phyloP scores from a whole-genome alignment of 176 grass and related monocot genomes.

The Thinopyrum elongatum region DNA sequence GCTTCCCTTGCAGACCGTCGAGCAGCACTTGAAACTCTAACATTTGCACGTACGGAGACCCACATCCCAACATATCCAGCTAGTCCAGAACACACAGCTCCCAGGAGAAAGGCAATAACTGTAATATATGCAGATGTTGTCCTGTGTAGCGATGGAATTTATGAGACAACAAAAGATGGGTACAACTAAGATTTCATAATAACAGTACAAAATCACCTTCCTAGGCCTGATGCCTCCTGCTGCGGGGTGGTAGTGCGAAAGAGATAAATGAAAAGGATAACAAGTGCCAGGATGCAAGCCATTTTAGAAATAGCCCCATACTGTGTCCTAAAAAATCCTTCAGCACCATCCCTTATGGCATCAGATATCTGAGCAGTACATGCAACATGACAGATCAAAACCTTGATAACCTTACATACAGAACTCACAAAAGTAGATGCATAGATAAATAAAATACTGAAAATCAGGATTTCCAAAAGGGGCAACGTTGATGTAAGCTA shows the following conservation, averaged over 20 bases:
- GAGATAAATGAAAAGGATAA: conserved; percentile 98
- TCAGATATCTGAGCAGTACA: conserved; percentile 83
- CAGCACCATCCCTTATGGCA: conserved; percentile 96
- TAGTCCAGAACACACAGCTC: conserved; percentile 94
- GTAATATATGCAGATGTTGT: conserved; percentile 90
- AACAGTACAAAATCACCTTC: conserved; percentile 61
- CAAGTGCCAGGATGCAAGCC: conserved; percentile 82
- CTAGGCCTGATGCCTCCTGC: conserved; percentile 85
- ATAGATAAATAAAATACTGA: not conserved
- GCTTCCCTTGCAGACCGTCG: conserved; percentile 98
- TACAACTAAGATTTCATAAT: not conserved
- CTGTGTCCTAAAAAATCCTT: conserved; percentile 98
- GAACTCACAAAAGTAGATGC: not conserved
- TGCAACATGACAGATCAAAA: conserved; percentile 20
- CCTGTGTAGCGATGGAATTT: conserved; percentile 42
- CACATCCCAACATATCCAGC: conserved; percentile 99
- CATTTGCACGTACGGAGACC: conserved; percentile 98
- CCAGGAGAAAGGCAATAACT: conserved; percentile 91
- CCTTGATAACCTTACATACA: conserved; percentile 6
- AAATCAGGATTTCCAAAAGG: not conserved
- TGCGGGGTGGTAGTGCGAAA: conserved; percentile 81
- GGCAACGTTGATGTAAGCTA: not conserved
- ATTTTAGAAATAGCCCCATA: conserved; percentile 99
- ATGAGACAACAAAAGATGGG: conserved; percentile 12
- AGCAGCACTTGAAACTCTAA: conserved; percentile 98